These are phyloP conservation scores for Pseudoscleropodium purum DNA, from an alignment of 225 moss, liverwort and hornwort genomes.

Conservation along the genomic window DNA sequence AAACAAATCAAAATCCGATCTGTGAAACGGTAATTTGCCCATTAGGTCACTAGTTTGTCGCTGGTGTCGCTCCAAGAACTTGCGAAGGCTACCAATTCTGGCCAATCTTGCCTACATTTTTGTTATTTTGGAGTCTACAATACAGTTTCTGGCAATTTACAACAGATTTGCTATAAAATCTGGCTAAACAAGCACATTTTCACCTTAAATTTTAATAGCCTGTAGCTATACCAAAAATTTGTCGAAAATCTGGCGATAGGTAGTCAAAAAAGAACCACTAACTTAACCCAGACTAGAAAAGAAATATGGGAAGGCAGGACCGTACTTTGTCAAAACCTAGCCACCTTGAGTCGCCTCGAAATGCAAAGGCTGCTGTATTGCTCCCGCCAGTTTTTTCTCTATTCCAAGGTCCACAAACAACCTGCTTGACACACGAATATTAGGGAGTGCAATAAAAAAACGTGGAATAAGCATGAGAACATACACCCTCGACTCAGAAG, in stretches of 20 bases:
- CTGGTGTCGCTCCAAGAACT: not conserved
- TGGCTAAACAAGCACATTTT: not conserved
- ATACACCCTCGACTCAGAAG: not conserved
- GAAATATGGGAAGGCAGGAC: not conserved
- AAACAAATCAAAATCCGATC: not conserved
- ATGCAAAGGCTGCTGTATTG: slow-evolving; percentile 37
- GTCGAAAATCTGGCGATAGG: not conserved
- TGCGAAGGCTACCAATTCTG: not conserved
- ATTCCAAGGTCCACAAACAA: slow-evolving; percentile 76
- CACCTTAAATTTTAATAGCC: not conserved
- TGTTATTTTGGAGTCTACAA: not conserved
- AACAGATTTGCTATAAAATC: not conserved
- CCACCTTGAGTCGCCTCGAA: slow-evolving; percentile 88
- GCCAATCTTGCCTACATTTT: not conserved
- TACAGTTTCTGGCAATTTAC: not conserved
- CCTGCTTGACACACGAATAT: slow-evolving; percentile 21
- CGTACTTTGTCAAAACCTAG: slow-evolving; percentile 69
- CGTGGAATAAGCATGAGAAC: not conserved
- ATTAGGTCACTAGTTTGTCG: not conserved
- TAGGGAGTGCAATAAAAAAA: not conserved
- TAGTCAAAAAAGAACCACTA: not conserved
- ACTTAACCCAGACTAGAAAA: not conserved
- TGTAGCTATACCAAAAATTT: not conserved
- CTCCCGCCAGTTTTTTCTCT: slow-evolving; percentile 35
- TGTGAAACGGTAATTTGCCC: not conserved